Evolutionary conservation across 2,329 filamentous ascomycete species (phyloP).

Genomic region (Neurospora crassa): DNA sequence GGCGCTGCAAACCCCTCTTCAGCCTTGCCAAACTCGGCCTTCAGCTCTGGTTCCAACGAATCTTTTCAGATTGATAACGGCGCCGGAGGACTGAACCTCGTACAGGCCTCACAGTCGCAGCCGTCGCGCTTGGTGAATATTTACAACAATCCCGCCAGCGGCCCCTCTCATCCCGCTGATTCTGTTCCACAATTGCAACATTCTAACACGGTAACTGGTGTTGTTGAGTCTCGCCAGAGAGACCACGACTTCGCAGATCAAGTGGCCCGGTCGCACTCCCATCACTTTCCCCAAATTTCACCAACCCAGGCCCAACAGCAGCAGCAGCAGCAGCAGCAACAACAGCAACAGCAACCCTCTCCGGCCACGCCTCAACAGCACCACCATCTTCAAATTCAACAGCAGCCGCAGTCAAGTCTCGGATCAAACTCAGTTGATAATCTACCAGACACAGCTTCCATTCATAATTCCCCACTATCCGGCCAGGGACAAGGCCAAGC

Average conservation of each 20-base stretch:
- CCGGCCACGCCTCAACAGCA: slow-evolving; percentile 3
- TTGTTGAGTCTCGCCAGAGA: slow-evolving; percentile 20
- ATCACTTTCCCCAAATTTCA: slow-evolving; percentile 31
- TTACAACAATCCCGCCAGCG: slow-evolving; percentile 20
- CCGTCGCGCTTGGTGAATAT: slow-evolving; percentile 21
- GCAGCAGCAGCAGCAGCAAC: slow-evolving; percentile 16
- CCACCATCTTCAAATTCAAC: slow-evolving; percentile 5
- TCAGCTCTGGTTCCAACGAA: slow-evolving; percentile 33
- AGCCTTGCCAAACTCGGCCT: slow-evolving; percentile 36
- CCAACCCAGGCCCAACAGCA: slow-evolving; percentile 18
- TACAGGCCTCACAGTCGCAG: slow-evolving; percentile 17
- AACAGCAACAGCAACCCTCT: slow-evolving; percentile 7
- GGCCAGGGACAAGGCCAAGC: not conserved
- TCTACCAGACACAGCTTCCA: slow-evolving; percentile 6
- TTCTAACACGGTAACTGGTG: slow-evolving; percentile 24
- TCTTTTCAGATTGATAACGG: slow-evolving; percentile 31
- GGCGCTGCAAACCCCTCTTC: slow-evolving; percentile 28
- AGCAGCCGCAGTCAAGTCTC: slow-evolving; percentile 4
- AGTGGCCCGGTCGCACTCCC: slow-evolving; percentile 42
- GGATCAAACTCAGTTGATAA: slow-evolving; percentile 16
- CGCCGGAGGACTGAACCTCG: slow-evolving; percentile 24
- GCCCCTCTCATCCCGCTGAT: slow-evolving; percentile 18
- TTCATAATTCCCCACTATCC: not conserved
- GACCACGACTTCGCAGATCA: slow-evolving; percentile 36
- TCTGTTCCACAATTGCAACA: slow-evolving; percentile 30